Base-by-base conservation (phyloP, 208 protist species). In the Leishmania martiniquensis region DNA sequence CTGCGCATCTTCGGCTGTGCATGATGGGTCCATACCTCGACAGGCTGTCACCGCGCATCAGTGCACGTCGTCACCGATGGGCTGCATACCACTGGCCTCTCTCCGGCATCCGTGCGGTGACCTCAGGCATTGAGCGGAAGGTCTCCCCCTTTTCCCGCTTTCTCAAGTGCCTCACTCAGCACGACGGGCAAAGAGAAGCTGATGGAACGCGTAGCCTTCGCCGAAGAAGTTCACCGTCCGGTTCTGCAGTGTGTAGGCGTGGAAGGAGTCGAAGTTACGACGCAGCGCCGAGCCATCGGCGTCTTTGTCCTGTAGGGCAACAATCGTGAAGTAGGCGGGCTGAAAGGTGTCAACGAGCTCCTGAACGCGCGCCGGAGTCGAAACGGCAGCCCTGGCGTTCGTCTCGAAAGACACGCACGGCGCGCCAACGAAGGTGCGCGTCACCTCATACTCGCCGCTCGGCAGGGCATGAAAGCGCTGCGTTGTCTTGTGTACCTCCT, bases 121-220 rank as follows among this genome's bases (percentile, higher is more conserved):
- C n/a, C 32, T 65, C 54, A 44, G 49, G 7, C 51, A 37, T 37
- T 1, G 1, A 22, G 57, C 29, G 57, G 17, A 37, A 63, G 20
- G 57, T 63, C 29, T 13, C 57, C 49, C 49, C 20, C 29, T 29
- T 5, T 63, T 63, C 57, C 32, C 37, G 17, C 39, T 73, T 2
- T n/a, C 22, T 13, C n/a, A n/a, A n/a, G n/a, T n/a, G n/a, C n/a
- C n/a, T n/a, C 68, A 68, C 57, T 72, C 77, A 5, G 71, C 74
- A 22, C 37, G 73, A 55, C 84, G 87, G 42, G 82, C 77, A 71
- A 93, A 97, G 29, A 90, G 75, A 4, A 89, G 69, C 76, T 95
- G 90, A 79, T 93, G 91, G 80, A 93, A 94, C 15, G 92, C 86
- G 77, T 97, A 97, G 66, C 89, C 92, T 45, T 91, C 84, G 62